A percentile compares a stretch with the other conserved stretches of the same genome.
Conservation (phyloP, 768 basidiomycete genomes). For the Tylopilus balloui region DNA sequence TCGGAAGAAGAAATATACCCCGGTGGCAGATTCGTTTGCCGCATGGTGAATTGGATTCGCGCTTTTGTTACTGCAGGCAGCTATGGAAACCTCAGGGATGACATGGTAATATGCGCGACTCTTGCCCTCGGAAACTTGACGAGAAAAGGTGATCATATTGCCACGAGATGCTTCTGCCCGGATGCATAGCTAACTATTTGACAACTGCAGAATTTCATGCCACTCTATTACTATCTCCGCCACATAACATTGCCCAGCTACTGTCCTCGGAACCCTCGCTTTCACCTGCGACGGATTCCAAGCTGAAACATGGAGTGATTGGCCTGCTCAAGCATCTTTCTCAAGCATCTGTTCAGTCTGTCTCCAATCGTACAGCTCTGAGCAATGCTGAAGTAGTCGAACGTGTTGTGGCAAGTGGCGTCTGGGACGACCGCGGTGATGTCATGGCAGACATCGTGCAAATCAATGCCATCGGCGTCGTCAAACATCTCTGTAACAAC, state of each 20-base stretch:
- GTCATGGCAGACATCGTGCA: constrained; percentile 83
- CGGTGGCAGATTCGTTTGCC: constrained; percentile 67
- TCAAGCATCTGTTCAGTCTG: constrained; percentile 56
- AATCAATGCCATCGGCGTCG: constrained; percentile 78
- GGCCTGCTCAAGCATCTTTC: constrained; percentile 86
- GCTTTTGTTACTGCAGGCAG: constrained; percentile 41
- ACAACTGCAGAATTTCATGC: constrained; percentile 50
- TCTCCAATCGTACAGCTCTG: constrained; percentile 55
- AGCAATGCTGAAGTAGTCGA: constrained; percentile 61
- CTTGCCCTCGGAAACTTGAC: constrained; percentile 80
- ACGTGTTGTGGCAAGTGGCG: constrained; percentile 53
- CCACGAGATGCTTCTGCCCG: background rate
- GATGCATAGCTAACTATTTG: constrained; percentile 7
- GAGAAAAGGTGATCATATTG: constrained; percentile 52
- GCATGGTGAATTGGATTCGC: constrained; percentile 75
- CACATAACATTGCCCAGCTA: constrained; percentile 58
- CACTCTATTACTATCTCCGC: constrained; percentile 57
- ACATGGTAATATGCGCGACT: constrained; percentile 78
- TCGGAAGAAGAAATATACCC: constrained; percentile 47
- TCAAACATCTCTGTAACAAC: constrained; percentile 82
- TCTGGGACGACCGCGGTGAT: constrained; percentile 72
- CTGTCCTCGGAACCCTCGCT: constrained; percentile 56
- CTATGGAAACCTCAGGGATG: constrained; percentile 48
- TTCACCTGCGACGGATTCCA: constrained; percentile 56
- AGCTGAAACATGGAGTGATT: constrained; percentile 85